These are phyloP conservation scores for Zea luxurians DNA, from an alignment of 176 grass and related monocot species.

Conservation along the genomic window DNA sequence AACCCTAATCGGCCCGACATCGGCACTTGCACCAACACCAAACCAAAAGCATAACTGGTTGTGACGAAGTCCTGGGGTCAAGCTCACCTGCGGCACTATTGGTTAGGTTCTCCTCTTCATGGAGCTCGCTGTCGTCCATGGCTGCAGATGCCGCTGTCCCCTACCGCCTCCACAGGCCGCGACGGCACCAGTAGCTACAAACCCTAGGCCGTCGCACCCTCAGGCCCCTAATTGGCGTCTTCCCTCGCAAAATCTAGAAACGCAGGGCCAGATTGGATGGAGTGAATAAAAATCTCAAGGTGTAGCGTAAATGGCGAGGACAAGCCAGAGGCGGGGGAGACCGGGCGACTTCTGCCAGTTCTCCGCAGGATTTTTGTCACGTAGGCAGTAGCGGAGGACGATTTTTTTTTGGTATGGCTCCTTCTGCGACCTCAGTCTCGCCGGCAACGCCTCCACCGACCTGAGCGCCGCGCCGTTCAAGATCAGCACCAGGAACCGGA, in stretches of 20 bases:
- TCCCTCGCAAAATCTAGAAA: not conserved
- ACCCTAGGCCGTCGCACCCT: conserved; percentile 34
- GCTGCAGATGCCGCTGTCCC: not conserved
- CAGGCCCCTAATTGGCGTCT: not conserved
- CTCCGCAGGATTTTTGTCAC: not conserved
- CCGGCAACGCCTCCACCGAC: too few relatives aligned
- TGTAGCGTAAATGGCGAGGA: not conserved
- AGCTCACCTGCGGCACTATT: conserved; percentile 48
- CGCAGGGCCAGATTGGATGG: not conserved
- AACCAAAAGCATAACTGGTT: conserved; percentile 2
- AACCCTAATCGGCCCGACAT: conserved; percentile 17
- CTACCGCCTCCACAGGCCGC: not conserved
- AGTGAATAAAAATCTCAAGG: not conserved
- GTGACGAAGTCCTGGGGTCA: not conserved
- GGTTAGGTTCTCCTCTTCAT: conserved; percentile 38
- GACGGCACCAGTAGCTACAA: conserved; percentile 29
- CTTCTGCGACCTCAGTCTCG: too few relatives aligned
- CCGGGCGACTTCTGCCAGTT: conserved; percentile 10
- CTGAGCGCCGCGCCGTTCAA: too few relatives aligned
- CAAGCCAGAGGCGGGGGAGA: not conserved
- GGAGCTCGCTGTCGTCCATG: conserved; percentile 52
- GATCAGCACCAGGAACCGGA: too few relatives aligned
- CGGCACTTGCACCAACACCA: not conserved
- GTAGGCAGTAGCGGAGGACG: too few relatives aligned
- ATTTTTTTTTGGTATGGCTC: too few relatives aligned